Evolutionary conservation across 2,329 filamentous ascomycete genomes (phyloP), one percentile per base, ranked within the genome.

Genomic region (Pyrenophora seminiperda): DNA sequence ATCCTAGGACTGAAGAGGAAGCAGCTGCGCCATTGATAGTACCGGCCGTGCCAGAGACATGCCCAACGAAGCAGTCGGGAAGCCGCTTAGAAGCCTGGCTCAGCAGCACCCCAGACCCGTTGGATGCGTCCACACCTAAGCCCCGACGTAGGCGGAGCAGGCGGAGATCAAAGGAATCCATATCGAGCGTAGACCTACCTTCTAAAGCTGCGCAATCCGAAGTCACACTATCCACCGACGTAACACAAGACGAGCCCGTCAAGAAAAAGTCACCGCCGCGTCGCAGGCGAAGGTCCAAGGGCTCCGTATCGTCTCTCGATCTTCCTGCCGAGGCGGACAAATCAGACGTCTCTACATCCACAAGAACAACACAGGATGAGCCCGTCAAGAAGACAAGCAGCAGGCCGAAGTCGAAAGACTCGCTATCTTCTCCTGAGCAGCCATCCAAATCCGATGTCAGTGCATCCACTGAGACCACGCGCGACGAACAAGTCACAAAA

Each of bases 61-160:
- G 75, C 4, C 66, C 75, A 15, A 56, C 47, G 47, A 77, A 77
- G 37, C 73, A 79, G 11, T 77, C 78, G 47, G 75, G 73, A 15
- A 78, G 63, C 43, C 82, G 82, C 39, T 80, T 87, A 19, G 81
- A 86, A 67, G 81, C 83, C 40, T 87, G 84, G 84, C 76, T 87
- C 5, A 79, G 78, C 2, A 75, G 74, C 43, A 83, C 81, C 2
- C 75, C 79, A 7, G 81, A 84, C 66, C 80, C 81, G 2, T 82
- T 84, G 50, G 53, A 77, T 39, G 79, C 81, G n/a, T 66, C 73
- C 41, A 76, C 81, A n/a, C 66, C 73, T 41, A 76, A 76, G 29
- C 69, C 72, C 3, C 69, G 69, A 19, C 68, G 69, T 20, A 57
- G 66, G 32, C 59, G 60, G 39, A 54, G 48, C 13, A 27, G 24